phyloP scores from a whole-genome alignment of 2,329 filamentous ascomycete species.

The Pseudogymnoascus sp. region DNA sequence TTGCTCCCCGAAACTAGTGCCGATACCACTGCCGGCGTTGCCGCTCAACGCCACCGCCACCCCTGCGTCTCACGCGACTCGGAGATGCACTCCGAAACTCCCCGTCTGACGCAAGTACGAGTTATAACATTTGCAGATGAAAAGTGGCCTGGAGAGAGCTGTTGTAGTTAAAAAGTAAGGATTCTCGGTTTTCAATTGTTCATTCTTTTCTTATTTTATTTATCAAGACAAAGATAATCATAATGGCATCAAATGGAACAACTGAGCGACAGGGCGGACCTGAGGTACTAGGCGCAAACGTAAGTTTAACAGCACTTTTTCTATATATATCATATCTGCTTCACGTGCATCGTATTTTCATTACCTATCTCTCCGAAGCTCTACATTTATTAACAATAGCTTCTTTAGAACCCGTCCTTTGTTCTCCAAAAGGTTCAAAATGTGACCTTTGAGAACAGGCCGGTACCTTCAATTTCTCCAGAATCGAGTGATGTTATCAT shows the following conservation, averaged over 20 bases:
- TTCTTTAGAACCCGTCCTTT: constrained; percentile 37
- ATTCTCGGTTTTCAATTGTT: not conserved
- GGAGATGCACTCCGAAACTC: not conserved
- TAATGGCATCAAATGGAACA: not conserved
- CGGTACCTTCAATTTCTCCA: constrained; percentile 26
- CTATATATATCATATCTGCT: not conserved
- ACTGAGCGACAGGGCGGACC: not conserved
- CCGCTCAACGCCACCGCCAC: not conserved
- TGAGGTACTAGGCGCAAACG: not conserved
- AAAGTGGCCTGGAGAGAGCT: not conserved
- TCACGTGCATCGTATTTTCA: not conserved
- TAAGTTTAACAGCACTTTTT: not conserved
- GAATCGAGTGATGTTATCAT: constrained; percentile 35
- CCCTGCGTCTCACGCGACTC: not conserved
- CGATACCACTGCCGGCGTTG: not conserved
- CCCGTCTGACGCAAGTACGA: not conserved
- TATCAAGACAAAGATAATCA: not conserved
- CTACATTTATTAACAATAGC: not conserved
- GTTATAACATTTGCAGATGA: constrained; percentile 3
- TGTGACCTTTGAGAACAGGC: constrained; percentile 37
- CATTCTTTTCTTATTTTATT: not conserved
- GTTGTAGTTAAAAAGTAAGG: not conserved
- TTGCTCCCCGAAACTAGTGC: not conserved
- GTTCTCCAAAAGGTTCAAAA: constrained; percentile 38
- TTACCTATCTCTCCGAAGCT: not conserved